Evolutionary conservation across 257 asterid species (phyloP).

Genomic region (Nicotiana sylvestris): DNA sequence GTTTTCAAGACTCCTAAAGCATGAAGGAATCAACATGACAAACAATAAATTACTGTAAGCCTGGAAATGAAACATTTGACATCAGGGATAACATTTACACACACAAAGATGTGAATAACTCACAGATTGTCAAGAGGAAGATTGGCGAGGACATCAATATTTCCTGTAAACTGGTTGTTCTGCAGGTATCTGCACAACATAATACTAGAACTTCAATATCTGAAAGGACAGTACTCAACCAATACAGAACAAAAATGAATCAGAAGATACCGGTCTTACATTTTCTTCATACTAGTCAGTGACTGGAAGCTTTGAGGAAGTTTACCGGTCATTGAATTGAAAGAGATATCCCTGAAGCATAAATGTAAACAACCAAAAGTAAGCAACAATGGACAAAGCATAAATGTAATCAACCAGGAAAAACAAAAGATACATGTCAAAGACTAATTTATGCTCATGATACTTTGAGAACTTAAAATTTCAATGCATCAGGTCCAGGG

Average conservation of each 20-base stretch:
- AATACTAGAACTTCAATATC: background rate
- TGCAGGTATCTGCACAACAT: constrained; percentile 65
- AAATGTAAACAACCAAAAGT: constrained; percentile 15
- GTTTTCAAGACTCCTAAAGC: constrained; percentile 69
- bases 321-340: constrained; percentile 56
- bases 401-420: background rate
- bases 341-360: constrained; percentile 78
- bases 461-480: too few species aligned
- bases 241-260: background rate
- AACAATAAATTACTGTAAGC: background rate
- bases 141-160: constrained; percentile 80
- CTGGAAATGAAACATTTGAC: background rate
- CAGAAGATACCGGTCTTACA: constrained; percentile 44
- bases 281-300: constrained; percentile 43
- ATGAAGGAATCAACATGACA: constrained; percentile 5
- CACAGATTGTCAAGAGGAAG: constrained; percentile 82
- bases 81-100: background rate
- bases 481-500: background rate
- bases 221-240: background rate
- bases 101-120: constrained; percentile 24
- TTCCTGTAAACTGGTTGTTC: constrained; percentile 86
- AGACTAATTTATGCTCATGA: background rate
- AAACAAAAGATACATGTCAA: background rate
- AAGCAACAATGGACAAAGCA: background rate
- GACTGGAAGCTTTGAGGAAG: constrained; percentile 75